A percentile compares a stretch with the other conserved stretches of the same genome.
Evolutionary conservation across 345 rosid genomes (phyloP).

Genomic region (Bretschneidera sinensis): DNA sequence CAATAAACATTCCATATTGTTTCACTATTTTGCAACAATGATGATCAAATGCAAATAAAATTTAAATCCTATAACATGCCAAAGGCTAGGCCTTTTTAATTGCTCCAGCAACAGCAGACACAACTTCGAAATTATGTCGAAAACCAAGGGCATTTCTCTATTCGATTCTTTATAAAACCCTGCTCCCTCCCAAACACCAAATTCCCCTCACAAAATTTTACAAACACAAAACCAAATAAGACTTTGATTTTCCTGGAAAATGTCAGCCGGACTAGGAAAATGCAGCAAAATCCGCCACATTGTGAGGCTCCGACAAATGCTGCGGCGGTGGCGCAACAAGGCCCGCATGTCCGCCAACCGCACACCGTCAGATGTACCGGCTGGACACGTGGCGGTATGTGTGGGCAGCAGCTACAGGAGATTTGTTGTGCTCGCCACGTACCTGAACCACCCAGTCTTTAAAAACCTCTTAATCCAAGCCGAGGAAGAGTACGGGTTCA

Average conservation of each 20-base stretch:
- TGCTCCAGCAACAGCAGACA: slow-evolving; percentile 16
- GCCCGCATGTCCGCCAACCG: slow-evolving; percentile 56
- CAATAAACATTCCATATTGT: too few species aligned
- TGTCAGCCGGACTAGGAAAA: slow-evolving; percentile 61
- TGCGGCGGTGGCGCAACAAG: slow-evolving; percentile 84
- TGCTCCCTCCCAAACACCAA: slow-evolving; percentile 10
- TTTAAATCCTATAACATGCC: slow-evolving; percentile 11
- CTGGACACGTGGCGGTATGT: slow-evolving; percentile 86
- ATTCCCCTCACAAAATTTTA: slow-evolving; percentile 26
- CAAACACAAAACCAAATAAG: background rate
- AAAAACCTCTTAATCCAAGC: slow-evolving; percentile 61
- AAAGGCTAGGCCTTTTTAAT: background rate
- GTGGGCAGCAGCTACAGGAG: slow-evolving; percentile 67
- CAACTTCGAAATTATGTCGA: slow-evolving; percentile 36
- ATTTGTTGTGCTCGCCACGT: slow-evolving; percentile 77
- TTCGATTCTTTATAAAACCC: slow-evolving; percentile 32
- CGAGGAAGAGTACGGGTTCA: slow-evolving; percentile 88
- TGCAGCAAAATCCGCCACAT: slow-evolving; percentile 95
- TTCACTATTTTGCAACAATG: slow-evolving; percentile 9
- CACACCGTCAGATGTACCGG: slow-evolving; percentile 75
- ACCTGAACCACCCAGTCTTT: slow-evolving; percentile 87
- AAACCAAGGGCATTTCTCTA: slow-evolving; percentile 28
- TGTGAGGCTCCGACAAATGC: slow-evolving; percentile 81
- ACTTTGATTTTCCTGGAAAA: slow-evolving; percentile 17
- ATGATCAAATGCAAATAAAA: background rate